Evolutionary conservation across 163 green algal species (phyloP), one percentile per base, ranked within the genome.

Genomic region (Chlorella variabilis): DNA sequence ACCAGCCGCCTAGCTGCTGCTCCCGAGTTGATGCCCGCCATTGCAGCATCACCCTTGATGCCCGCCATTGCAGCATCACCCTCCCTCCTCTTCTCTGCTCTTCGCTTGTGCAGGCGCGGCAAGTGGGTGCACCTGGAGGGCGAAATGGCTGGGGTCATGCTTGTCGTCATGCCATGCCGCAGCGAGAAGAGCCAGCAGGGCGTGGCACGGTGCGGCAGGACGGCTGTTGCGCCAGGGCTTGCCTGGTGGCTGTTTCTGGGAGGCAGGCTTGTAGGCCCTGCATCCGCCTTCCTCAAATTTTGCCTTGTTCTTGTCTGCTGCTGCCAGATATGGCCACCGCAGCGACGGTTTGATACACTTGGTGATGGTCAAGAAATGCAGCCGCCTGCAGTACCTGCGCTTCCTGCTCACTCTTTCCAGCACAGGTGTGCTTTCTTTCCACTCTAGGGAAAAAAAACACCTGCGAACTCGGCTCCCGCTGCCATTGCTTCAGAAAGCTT

Each of bases 261-360:
- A n/a, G n/a, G n/a, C n/a, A n/a, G n/a, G n/a, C n/a, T n/a, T n/a
- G n/a, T n/a, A n/a, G n/a, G n/a, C n/a, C n/a, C n/a, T n/a, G n/a
- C n/a, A n/a, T n/a, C n/a, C n/a, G n/a, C n/a, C n/a, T n/a, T n/a
- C n/a, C n/a, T n/a, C n/a, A n/a, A n/a, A n/a, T n/a, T n/a, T n/a
- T n/a, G n/a, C n/a, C n/a, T n/a, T 62, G 54, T 62, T 62, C 15
- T 15, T 62, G 54, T n/a, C 5, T 62, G 20, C 18, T n/a, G 54
- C 54, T 15, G 4, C 20, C 69, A 76, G 69, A 29, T 84, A 93
- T 63, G 89, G 85, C 31, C 95, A 98, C 84, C 85, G 97, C 45
- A 80, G 84, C n/a, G 95, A 98, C 69, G 95, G 94, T 0, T 84
- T 90, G 38, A 88, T 98, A 58, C 88, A 95, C 69, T 85, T 98